Base-by-base conservation (phyloP, 1,284 basidiomycete genomes). In the Cutaneotrichosporon sp. region DNA sequence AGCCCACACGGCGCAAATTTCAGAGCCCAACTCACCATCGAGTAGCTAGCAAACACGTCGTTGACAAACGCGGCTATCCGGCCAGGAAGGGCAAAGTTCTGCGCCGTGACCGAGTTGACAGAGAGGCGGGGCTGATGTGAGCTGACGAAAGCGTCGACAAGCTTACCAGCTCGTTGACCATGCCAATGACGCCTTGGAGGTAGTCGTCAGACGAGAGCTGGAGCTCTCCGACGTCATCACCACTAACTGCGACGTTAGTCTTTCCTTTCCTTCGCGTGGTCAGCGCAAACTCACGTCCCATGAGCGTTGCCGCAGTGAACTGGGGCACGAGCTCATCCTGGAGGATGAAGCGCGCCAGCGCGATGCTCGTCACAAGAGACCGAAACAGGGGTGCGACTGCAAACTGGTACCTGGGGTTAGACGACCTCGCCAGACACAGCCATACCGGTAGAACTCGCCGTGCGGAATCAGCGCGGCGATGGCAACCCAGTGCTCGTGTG, bases 11-110 rank as follows among this genome's bases (percentile, higher is more conserved):
- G 15, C 26, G 26, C 7, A 5, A 5, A 5, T 30, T 15, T 21
- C 14, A 33, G 35, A 9, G 26, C 10, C 26, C 26, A n/a, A 61
- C 71, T 51, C 44, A 76, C 70, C 41, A 75, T 59, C 17, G 74
- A 74, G 63, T 73, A 76, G 22, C 67, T 68, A 5, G 73, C 73
- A 54, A 76, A 76, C 46, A 76, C 65, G 54, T 76, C 75, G 43
- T 72, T 73, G 52, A 76, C 73, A 47, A 76, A 76, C 12, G 63
- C 52, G 7, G 75, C 69, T 53, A 76, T 76, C 50, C 69, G 66
- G n/a, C 68, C 60, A 8, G 74, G 70, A 12, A 74, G 61, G 20
- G 63, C 55, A 59, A 72, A 76, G 60, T 76, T 76, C 50, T 70
- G 67, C 10, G 72, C 62, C 4, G 74, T 76, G 15, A 76, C 75